Evolutionary conservation across 2,329 filamentous ascomycete genomes (phyloP).

Genomic region (Chaetothyriales sp.): DNA sequence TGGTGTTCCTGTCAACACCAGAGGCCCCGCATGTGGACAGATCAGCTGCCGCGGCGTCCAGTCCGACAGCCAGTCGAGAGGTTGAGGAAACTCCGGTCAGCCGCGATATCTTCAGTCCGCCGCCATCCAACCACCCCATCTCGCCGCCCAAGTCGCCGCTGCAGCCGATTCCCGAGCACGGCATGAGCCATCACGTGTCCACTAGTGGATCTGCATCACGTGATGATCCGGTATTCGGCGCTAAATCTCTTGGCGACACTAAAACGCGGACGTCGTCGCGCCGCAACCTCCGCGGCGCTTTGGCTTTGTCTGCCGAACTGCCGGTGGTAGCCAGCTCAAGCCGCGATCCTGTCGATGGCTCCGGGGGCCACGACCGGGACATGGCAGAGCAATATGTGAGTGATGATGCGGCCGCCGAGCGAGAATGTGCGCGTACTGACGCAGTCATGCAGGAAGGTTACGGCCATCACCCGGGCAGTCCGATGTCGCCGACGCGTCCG

Average conservation of each 20-base stretch:
- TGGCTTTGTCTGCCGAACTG: slow-evolving; percentile 15
- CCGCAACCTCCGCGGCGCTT: slow-evolving; percentile 25
- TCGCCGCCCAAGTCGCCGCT: slow-evolving; percentile 29
- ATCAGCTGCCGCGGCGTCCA: slow-evolving; percentile 4
- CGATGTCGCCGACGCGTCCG: slow-evolving; percentile 82
- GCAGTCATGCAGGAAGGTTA: slow-evolving; percentile 60
- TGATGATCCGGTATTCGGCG: slow-evolving; percentile 1
- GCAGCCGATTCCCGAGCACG: slow-evolving; percentile 36
- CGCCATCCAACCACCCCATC: slow-evolving; percentile 15
- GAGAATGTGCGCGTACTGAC: slow-evolving; percentile 7
- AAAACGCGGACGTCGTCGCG: slow-evolving; percentile 29
- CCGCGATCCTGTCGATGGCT: background rate
- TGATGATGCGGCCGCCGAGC: slow-evolving; percentile 21
- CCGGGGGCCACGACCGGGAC: slow-evolving; percentile 42
- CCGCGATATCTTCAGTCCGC: slow-evolving; percentile 24
- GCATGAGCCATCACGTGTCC: slow-evolving; percentile 27
- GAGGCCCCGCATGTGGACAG: slow-evolving; percentile 14
- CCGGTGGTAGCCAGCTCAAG: background rate
- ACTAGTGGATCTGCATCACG: slow-evolving; percentile 5
- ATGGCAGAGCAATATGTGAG: slow-evolving; percentile 94
- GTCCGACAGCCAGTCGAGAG: background rate
- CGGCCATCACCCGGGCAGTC: slow-evolving; percentile 72
- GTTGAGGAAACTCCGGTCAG: background rate
- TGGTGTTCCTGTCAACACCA: slow-evolving; percentile 28
- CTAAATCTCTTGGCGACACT: slow-evolving; percentile 22